Evolutionary conservation across 805 yeast genomes (phyloP).

Genomic region (Cyberlindnera bimundalis): DNA sequence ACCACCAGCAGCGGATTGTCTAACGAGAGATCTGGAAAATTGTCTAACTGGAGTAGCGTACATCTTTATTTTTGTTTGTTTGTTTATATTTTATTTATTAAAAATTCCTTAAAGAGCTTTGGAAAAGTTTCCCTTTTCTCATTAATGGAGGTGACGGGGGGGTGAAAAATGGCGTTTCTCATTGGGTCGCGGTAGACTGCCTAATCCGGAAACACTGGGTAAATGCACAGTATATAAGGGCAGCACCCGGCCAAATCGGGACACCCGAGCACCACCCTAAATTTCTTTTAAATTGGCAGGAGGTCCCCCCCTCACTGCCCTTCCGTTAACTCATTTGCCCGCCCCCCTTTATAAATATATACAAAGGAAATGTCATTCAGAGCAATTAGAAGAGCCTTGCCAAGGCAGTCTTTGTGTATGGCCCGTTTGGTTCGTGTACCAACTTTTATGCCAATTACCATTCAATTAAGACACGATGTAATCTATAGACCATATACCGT

Average conservation of each 20-base stretch:
- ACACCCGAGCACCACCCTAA: slow-evolving; percentile 14
- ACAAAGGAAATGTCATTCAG: slow-evolving; percentile 4
- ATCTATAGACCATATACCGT: slow-evolving; percentile 15
- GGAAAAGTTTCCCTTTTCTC: slow-evolving; percentile 1
- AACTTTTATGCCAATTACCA: background rate
- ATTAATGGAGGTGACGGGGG: too few relatives aligned
- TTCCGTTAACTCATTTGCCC: too few relatives aligned
- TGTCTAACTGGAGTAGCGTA: slow-evolving; percentile 27
- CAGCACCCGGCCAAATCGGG: slow-evolving; percentile 1
- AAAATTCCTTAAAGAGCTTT: too few relatives aligned
- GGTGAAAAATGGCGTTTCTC: too few relatives aligned
- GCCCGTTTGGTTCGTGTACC: slow-evolving; percentile 1
- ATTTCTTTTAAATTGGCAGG: too few relatives aligned
- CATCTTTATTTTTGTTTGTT: slow-evolving; percentile 15
- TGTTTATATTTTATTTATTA: too few relatives aligned
- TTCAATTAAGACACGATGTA: background rate
- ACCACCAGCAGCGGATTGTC: slow-evolving; percentile 21
- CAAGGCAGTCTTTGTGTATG: background rate
- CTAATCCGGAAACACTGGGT: background rate
- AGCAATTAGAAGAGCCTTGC: slow-evolving; percentile 7
- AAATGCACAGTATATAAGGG: too few relatives aligned
- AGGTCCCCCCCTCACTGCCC: background rate
- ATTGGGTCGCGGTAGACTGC: slow-evolving; percentile 3
- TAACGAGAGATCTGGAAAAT: slow-evolving; percentile 26
- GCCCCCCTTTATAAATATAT: background rate